Evolutionary conservation across 2,329 filamentous ascomycete species (phyloP).

Genomic region (Incumbomyces delicatus): DNA sequence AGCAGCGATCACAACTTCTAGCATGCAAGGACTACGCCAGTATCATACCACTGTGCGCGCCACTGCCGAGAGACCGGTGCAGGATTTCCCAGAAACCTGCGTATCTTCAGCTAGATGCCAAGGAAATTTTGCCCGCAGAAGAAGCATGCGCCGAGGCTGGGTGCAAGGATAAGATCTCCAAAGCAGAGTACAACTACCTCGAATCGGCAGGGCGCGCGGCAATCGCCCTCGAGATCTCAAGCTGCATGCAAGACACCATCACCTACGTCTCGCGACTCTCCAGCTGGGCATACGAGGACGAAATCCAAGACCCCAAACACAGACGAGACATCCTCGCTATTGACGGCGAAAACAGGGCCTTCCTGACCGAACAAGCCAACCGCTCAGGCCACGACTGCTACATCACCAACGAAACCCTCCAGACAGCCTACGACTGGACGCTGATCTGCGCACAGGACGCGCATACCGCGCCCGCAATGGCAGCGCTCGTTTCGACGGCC

Average conservation of each 20-base stretch:
- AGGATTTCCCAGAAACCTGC: neutral
- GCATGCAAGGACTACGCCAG: neutral
- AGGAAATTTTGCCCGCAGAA: too few relatives aligned
- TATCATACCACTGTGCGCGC: neutral
- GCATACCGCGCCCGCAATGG: neutral
- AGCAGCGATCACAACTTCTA: neutral
- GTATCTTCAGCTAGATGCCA: too few relatives aligned
- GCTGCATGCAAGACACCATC: neutral
- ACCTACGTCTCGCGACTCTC: neutral
- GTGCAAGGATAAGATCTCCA: neutral
- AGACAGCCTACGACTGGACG: neutral
- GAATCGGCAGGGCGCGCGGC: neutral
- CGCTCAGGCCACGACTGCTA: neutral
- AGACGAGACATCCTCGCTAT: neutral
- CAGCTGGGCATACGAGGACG: neutral
- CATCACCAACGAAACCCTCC: neutral
- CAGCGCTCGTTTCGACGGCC: neutral
- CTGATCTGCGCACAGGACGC: neutral
- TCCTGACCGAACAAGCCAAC: neutral
- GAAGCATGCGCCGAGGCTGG: neutral
- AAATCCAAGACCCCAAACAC: neutral
- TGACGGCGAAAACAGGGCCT: neutral
- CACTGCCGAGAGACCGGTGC: neutral
- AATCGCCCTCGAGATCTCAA: neutral
- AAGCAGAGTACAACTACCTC: neutral